These are phyloP conservation scores for Lizonia empirigonia DNA, from an alignment of 2,329 filamentous ascomycete species.

Conservation along the genomic window DNA sequence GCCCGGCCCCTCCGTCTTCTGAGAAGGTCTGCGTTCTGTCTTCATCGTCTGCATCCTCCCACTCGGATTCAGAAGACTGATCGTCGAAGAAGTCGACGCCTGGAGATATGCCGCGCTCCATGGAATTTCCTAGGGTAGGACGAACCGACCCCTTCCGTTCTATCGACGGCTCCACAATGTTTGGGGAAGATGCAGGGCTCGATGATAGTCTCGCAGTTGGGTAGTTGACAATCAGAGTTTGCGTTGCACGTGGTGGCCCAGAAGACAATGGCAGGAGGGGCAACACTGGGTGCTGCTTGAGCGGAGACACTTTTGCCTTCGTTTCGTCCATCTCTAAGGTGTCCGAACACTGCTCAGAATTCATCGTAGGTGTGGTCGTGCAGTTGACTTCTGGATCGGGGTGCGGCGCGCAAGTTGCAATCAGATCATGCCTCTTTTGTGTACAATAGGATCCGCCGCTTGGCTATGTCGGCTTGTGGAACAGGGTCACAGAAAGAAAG, in stretches of 20 bases:
- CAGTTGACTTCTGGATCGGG: not conserved
- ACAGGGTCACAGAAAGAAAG: conserved; percentile 11
- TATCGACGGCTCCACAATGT: conserved; percentile 30
- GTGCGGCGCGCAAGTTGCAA: not conserved
- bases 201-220: conserved; percentile 37
- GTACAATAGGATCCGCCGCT: not conserved
- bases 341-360: not conserved
- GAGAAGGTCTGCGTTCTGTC: conserved; percentile 23
- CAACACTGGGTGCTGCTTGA: conserved; percentile 20
- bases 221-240: conserved; percentile 32
- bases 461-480: conserved; percentile 12
- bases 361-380: not conserved
- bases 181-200: conserved; percentile 38
- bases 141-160: conserved; percentile 29
- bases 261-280: conserved; percentile 15
- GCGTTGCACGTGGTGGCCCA: conserved; percentile 20
- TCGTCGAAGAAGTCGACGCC: conserved; percentile 41
- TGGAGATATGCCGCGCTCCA: conserved; percentile 26
- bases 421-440: not conserved
- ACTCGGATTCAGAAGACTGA: conserved; percentile 30
- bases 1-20: not conserved
- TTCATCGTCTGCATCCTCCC: conserved; percentile 31
- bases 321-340: not conserved
- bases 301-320: conserved; percentile 6
- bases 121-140: conserved; percentile 31